Percentiles rank a stretch among this genome's conserved stretches.
Evolutionary conservation across 1,284 basidiomycete species (phyloP).

Genomic region (Coniferiporia weirii): DNA sequence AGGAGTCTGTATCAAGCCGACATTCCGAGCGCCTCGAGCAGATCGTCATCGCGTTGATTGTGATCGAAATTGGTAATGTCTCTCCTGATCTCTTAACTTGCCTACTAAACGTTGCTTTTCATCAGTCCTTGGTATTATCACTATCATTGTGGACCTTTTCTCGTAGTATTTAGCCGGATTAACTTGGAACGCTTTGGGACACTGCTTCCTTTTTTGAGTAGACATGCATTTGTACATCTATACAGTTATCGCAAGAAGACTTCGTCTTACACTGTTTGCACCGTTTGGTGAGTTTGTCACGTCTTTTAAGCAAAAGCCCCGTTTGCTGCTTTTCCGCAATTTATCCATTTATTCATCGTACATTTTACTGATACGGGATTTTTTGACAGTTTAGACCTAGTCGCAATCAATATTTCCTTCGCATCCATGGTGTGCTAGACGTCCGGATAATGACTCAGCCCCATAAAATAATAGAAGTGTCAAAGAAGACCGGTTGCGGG

Average conservation of each 20-base stretch:
- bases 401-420: background rate
- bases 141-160: conserved; percentile 66
- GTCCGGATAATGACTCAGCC: too few relatives aligned
- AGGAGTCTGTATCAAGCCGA: conserved; percentile 88
- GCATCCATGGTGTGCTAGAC: background rate
- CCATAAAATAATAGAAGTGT: too few relatives aligned
- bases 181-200: background rate
- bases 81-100: conserved; percentile 10
- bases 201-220: background rate
- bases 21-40: conserved; percentile 94
- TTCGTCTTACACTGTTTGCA: background rate
- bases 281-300: background rate
- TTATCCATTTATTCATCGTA: background rate
- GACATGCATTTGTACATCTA: background rate
- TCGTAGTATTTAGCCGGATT: background rate
- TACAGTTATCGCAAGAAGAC: background rate
- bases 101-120: conserved; percentile 23
- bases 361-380: background rate
- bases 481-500: too few relatives aligned
- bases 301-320: too few relatives aligned
- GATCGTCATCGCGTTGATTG: conserved; percentile 92
- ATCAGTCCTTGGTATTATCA: conserved; percentile 63
- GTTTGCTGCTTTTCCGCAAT: background rate
- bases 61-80: conserved; percentile 69
- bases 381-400: background rate